phyloP scores from a whole-genome alignment of 2,329 filamentous ascomycete species.

The Cladorrhinum sp. region DNA sequence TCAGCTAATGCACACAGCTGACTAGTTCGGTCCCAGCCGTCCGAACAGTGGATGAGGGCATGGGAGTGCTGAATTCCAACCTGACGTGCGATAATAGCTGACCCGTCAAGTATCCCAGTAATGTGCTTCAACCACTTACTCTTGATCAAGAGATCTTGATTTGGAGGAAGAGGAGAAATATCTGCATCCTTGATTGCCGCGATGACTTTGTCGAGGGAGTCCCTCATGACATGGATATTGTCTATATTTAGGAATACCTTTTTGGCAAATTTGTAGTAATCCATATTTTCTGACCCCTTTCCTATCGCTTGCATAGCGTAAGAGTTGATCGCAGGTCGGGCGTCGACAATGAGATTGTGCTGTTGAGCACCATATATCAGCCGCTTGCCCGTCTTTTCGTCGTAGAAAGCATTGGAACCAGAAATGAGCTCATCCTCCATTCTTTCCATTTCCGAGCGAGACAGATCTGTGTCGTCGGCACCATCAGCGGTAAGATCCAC shows the following conservation, averaged over 20 bases:
- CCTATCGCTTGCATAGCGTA: slow-evolving; percentile 92
- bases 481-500: slow-evolving; percentile 42
- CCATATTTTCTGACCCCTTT: slow-evolving; percentile 95
- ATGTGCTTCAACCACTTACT: slow-evolving; percentile 94
- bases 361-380: slow-evolving; percentile 88
- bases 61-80: slow-evolving; percentile 92
- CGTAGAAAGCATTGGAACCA: slow-evolving; percentile 48
- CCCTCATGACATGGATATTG: slow-evolving; percentile 98
- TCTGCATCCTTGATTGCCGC: slow-evolving; percentile 92
- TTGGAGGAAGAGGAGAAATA: slow-evolving; percentile 77
- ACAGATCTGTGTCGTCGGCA: slow-evolving; percentile 39
- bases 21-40: slow-evolving; percentile 96
- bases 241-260: slow-evolving; percentile 95
- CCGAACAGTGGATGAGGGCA: slow-evolving; percentile 94
- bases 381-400: slow-evolving; percentile 59
- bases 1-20: slow-evolving; percentile 90
- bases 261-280: slow-evolving; percentile 87
- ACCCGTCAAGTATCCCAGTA: slow-evolving; percentile 76
- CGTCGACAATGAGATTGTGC: slow-evolving; percentile 92
- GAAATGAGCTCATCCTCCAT: slow-evolving; percentile 67
- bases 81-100: slow-evolving; percentile 78
- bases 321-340: slow-evolving; percentile 89
- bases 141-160: slow-evolving; percentile 72
- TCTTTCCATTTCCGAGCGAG: slow-evolving; percentile 61
- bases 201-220: slow-evolving; percentile 81